Conservation (phyloP, 768 basidiomycete species). For the Psilocybe cyanescens region DNA sequence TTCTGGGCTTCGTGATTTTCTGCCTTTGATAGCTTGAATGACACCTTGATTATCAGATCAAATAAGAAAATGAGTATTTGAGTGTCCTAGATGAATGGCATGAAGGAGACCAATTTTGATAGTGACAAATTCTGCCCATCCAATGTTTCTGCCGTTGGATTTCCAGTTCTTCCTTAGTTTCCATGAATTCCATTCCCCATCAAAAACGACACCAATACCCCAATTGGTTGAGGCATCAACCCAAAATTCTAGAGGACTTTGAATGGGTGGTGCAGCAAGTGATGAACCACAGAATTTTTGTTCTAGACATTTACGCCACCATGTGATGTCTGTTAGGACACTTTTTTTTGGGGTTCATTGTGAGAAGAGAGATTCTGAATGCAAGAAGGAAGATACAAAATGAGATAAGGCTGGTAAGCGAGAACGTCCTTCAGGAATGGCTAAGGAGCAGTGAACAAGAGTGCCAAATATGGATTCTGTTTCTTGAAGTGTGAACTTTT, state of each 20-base stretch:
- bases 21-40: conserved; percentile 25
- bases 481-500: conserved; percentile 18
- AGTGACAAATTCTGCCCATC: conserved; percentile 46
- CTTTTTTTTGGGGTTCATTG: conserved; percentile 13
- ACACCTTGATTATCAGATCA: conserved; percentile 41
- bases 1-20: conserved; percentile 28
- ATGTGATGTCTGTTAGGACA: conserved; percentile 24
- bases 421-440: conserved; percentile 31
- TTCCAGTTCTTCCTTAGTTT: conserved; percentile 29
- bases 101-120: conserved; percentile 36
- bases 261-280: conserved; percentile 15
- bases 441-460: conserved; percentile 37
- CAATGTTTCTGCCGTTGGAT: conserved; percentile 33
- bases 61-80: conserved; percentile 31
- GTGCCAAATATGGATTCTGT: conserved; percentile 34
- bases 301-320: conserved; percentile 28
- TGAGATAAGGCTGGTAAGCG: conserved; percentile 31
- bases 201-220: conserved; percentile 38
- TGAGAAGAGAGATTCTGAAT: conserved; percentile 12
- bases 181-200: conserved; percentile 37
- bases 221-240: conserved; percentile 41
- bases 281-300: conserved; percentile 13
- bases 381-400: conserved; percentile 28
- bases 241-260: conserved; percentile 21
- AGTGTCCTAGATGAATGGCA: conserved; percentile 21